Evolutionary conservation across 352 stramenopile genomes (phyloP), one percentile per base, ranked within the genome.

Genomic region (Globisporangium solare): DNA sequence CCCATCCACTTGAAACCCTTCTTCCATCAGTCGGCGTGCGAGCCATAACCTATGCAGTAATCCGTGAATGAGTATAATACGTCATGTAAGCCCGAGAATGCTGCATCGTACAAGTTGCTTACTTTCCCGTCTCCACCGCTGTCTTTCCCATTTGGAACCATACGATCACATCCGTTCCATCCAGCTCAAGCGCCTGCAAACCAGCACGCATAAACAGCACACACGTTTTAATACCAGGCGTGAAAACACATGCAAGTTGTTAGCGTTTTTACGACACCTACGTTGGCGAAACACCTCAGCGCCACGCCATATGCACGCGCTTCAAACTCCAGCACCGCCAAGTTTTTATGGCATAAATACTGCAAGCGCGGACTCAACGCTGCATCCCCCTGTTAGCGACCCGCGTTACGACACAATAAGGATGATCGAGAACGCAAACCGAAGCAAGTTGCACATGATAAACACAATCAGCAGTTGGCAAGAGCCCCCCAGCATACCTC

Each of bases 301-400:
- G 81, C 77, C 0, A 51, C 47, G 20, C 76, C 71, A 49, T 71
- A 87, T 14, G 52, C 61, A 21, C 53, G 60, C 1, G 57, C 63
- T 45, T 91, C 79, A 6, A 75, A 53, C 48, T 83, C 74, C 35
- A 91, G 67, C n/a, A 64, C 70, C 7, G 76, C 81, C 37, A 84
- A 27, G 53, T 89, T 91, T 56, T 88, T 88, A 31, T 81, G 66
- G 57, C 81, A 91, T 27, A 91, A 52, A 57, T 91, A 91, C 42
- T 79, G 70, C 37, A 91, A 67, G 2, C 71, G 72, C 0, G 37
- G n/a, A 54, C 60, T 83, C 21, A 88, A 40, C n/a, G 45, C 61
- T 20, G 58, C 35, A 15, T 65, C 58, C n/a, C 58, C 47, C 55
- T 74, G 46, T 20, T 42, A 37, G 21, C 11, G 47, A 21, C 24